Base-by-base conservation (phyloP, 2,329 filamentous ascomycete species). In the Westerdykella ornata region DNA sequence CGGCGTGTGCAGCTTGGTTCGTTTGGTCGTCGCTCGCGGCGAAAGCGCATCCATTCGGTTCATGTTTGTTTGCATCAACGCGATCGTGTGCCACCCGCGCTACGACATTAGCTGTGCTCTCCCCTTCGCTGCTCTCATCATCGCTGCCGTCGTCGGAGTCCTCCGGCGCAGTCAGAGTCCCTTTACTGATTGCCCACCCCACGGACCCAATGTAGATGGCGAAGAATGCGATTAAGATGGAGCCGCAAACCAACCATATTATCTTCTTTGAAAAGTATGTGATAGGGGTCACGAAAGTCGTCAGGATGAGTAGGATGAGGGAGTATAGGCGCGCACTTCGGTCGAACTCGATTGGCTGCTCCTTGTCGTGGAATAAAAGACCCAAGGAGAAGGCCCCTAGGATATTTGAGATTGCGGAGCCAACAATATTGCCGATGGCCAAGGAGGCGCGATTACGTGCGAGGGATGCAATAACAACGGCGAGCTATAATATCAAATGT, bases 311-410 rank as follows among this genome's bases (percentile, higher is more conserved):
- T 9, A 71, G 54, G 8, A 74, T 41, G 1, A 59, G 52, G 1
- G 71, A 67, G 47, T 77, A 76, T 11, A 74, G 59, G 44, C 68
- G 71, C 1, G 72, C 64, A 43, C 70, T 75, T n/a, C 52, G 48
- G 46, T 77, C 74, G 43, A 76, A 77, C 1, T 43, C 35, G 9
- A 67, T 53, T 1, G 44, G 38, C 1, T 48, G 47, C 5, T 49
- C 44, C 6, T 57, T 53, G 42, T 45, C 29, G 22, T 68, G 60
- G 48, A 68, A 73, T 3, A 77, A 51, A 1, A 78, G 61, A 4
- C 73, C 74, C 1, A 78, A 60, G 1, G 73, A 74, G 49, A 78
- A 78, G 11, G 75, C 75, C 13, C 74, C 75, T 2, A 77, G 65
- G 38, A 77, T 74, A 41, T 77, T 77, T 37, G 74, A 76, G 35